phyloP scores from a whole-genome alignment of 1,139 yeast species.

The Meyerozyma athensensis region DNA sequence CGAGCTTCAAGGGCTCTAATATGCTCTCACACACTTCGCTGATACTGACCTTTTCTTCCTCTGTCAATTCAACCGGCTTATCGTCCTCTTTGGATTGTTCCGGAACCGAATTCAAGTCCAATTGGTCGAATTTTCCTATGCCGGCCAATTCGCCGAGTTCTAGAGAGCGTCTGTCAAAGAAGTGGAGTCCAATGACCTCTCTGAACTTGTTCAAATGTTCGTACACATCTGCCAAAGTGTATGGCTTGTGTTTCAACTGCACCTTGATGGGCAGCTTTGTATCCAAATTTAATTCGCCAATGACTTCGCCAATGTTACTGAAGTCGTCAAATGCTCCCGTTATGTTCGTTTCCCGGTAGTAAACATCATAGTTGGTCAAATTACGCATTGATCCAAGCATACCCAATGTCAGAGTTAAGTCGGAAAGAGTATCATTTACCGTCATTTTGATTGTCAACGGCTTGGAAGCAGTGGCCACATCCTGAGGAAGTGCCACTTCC shows the following conservation, averaged over 20 bases:
- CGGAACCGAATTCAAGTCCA: constrained; percentile 25
- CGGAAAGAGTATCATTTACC: constrained; percentile 47
- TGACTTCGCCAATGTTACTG: constrained; percentile 26
- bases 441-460: constrained; percentile 25
- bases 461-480: constrained; percentile 18
- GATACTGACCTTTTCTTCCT: constrained; percentile 18
- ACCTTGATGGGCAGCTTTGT: constrained; percentile 12
- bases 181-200: constrained; percentile 42
- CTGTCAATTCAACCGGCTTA: constrained; percentile 12
- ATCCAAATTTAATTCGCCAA: constrained; percentile 21
- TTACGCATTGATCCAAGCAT: constrained; percentile 53
- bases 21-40: constrained; percentile 15
- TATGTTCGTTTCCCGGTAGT: constrained; percentile 31
- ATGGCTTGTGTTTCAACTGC: constrained; percentile 29
- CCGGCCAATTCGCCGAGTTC: constrained; percentile 20
- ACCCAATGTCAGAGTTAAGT: constrained; percentile 54
- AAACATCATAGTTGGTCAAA: constrained; percentile 56
- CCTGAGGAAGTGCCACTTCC: constrained; percentile 30
- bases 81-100: constrained; percentile 9
- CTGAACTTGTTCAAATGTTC: constrained; percentile 40
- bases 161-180: constrained; percentile 29
- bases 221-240: constrained; percentile 35
- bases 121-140: constrained; percentile 22
- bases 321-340: constrained; percentile 30
- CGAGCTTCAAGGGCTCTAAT: constrained; percentile 8